Base-by-base conservation (phyloP, 352 stramenopile genomes). In the Phytophthora ramorum region DNA sequence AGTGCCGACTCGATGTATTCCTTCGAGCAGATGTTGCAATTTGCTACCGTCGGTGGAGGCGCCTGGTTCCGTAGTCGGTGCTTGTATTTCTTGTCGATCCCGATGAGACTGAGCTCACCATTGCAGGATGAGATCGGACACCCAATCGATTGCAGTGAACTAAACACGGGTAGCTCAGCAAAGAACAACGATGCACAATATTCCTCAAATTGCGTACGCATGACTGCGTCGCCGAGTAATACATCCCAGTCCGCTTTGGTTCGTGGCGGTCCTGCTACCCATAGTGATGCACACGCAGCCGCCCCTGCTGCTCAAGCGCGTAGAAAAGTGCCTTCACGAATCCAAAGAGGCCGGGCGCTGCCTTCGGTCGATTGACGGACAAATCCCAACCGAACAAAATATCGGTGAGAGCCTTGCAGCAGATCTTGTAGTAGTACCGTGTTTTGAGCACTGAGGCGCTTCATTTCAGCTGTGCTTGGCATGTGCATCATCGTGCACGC, bases 281-380 rank as follows among this genome's bases (percentile, higher is more conserved):
- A 20, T 73, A 58, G 44, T 73, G 69, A 53, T 77, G 63, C 12
- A 73, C 44, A 40, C 49, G 57, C 3, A 77, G 37, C 6, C 58
- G 7, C 0, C 69, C 63, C 45, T 72, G 69, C 37, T 73, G 63
- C 17, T 76, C 62, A 0, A 71, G 35, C 3, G 62, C 63, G 28
- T 69, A 76, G 0, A 76, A 55, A 3, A 76, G 22, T 17, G 53
- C 48, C 40, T 77, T 50, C 0, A 55, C 46, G 28, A 53, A 35
- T 0, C 69, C 63, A 24, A 77, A 73, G 20, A 77, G 63, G 1
- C 63, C 69, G 41, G 41, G 46, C 2, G 38, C 13, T n/a, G 59
- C 54, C 22, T 73, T 70, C 2, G 63, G 58, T 28, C 58, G 69
- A 47, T 73, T 67, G 5, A 41, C 26, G 2, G 35, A 16, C 12